Evolutionary conservation across 441 rosid species (phyloP).

Genomic region (Populus hybrid): DNA sequence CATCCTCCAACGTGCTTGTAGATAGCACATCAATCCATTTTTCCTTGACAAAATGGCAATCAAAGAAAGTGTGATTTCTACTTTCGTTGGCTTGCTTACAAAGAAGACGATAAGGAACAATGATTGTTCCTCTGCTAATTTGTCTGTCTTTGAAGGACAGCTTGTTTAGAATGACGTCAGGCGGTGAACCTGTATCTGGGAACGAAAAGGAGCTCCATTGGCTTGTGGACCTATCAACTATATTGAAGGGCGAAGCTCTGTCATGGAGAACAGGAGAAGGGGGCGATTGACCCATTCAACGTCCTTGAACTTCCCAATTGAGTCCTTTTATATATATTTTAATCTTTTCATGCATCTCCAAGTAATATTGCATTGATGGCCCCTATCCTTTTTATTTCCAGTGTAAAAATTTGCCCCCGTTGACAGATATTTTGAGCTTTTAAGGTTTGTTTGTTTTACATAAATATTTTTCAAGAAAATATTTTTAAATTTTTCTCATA

Average conservation of each 20-base stretch:
- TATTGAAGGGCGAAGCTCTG: too few relatives aligned
- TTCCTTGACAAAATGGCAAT: background rate
- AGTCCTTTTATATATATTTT: too few relatives aligned
- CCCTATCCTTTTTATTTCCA: background rate
- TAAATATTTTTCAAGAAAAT: too few relatives aligned
- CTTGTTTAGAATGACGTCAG: background rate
- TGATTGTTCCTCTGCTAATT: background rate
- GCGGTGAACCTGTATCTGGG: background rate
- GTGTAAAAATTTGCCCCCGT: background rate
- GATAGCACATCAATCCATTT: background rate
- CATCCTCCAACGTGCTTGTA: background rate
- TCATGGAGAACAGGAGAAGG: too few relatives aligned
- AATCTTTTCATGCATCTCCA: background rate
- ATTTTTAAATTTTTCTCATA: too few relatives aligned
- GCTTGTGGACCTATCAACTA: too few relatives aligned
- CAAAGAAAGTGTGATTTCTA: background rate
- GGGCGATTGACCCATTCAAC: too few relatives aligned
- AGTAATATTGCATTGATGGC: background rate
- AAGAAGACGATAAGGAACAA: background rate
- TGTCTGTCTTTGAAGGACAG: background rate
- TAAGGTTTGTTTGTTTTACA: background rate
- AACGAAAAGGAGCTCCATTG: background rate
- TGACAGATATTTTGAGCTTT: background rate
- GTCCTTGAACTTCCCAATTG: too few relatives aligned
- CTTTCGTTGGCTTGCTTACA: background rate